phyloP scores from a whole-genome alignment of 345 rosid species.

The Citrus sp. region DNA sequence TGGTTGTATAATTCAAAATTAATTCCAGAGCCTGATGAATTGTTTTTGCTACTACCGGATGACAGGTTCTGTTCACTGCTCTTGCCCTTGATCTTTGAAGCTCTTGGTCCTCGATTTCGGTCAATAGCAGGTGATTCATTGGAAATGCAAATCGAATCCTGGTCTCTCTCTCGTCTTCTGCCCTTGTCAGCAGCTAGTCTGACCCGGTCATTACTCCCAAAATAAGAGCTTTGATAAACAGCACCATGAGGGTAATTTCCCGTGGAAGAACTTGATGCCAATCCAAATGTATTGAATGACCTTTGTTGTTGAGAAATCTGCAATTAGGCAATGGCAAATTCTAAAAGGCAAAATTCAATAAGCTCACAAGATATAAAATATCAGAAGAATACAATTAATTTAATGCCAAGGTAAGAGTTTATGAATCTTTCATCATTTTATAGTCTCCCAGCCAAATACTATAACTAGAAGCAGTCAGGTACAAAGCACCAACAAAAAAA shows the following conservation, averaged over 20 bases:
- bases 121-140: slow-evolving; percentile 47
- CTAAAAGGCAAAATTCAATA: background rate
- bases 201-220: slow-evolving; percentile 35
- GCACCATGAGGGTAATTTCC: slow-evolving; percentile 45
- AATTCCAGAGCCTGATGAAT: slow-evolving; percentile 29
- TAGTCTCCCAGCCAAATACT: background rate
- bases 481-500: background rate
- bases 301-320: slow-evolving; percentile 35
- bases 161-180: slow-evolving; percentile 55
- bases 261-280: slow-evolving; percentile 39
- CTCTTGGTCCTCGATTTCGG: slow-evolving; percentile 67
- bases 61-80: slow-evolving; percentile 28
- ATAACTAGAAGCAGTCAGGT: background rate
- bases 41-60: slow-evolving; percentile 31
- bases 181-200: slow-evolving; percentile 41
- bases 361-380: background rate
- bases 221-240: slow-evolving; percentile 39
- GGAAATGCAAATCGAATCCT: slow-evolving; percentile 32
- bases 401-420: background rate
- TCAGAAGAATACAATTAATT: background rate
- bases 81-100: slow-evolving; percentile 52
- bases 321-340: background rate
- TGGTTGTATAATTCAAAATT: slow-evolving; percentile 39
- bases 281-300: slow-evolving; percentile 41
- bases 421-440: background rate